Evolutionary conservation across 306 rosid genomes (phyloP).

Genomic region (Mimosa bimucronata): DNA sequence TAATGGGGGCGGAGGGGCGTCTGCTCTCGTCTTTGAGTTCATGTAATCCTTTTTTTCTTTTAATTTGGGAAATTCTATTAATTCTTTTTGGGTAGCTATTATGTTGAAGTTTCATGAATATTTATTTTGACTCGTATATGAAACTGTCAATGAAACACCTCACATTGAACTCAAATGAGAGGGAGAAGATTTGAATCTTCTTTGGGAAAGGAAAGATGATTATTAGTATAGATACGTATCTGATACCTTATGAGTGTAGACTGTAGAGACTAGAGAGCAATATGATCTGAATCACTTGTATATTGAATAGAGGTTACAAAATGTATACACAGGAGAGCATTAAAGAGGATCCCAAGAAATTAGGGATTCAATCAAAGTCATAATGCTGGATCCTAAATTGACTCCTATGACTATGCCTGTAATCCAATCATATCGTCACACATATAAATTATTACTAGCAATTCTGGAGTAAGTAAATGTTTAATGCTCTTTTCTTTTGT

Average conservation of each 20-base stretch:
- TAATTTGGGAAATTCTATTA: constrained; percentile 19
- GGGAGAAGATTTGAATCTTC: background rate
- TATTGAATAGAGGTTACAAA: too few species aligned
- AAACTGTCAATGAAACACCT: background rate
- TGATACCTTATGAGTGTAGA: too few species aligned
- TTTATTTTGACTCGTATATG: background rate
- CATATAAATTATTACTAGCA: background rate
- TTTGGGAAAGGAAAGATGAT: background rate
- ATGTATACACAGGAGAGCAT: too few species aligned
- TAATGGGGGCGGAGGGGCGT: constrained; percentile 99
- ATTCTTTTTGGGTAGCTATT: background rate
- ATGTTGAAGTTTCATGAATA: background rate
- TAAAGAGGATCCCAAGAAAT: too few species aligned
- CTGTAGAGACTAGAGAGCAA: too few species aligned
- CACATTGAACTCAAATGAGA: background rate
- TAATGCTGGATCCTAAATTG: too few species aligned
- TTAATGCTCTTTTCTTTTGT: background rate
- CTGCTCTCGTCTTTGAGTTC: constrained; percentile 84
- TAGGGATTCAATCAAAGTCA: too few species aligned
- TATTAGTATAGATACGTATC: background rate
- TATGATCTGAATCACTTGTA: too few species aligned
- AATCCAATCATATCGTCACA: too few species aligned
- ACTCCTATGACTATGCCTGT: too few species aligned
- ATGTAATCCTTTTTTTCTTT: constrained; percentile 52
- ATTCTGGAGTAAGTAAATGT: background rate